Conservation (phyloP, 1,284 basidiomycete genomes). For the Hemileia vastatrix region DNA sequence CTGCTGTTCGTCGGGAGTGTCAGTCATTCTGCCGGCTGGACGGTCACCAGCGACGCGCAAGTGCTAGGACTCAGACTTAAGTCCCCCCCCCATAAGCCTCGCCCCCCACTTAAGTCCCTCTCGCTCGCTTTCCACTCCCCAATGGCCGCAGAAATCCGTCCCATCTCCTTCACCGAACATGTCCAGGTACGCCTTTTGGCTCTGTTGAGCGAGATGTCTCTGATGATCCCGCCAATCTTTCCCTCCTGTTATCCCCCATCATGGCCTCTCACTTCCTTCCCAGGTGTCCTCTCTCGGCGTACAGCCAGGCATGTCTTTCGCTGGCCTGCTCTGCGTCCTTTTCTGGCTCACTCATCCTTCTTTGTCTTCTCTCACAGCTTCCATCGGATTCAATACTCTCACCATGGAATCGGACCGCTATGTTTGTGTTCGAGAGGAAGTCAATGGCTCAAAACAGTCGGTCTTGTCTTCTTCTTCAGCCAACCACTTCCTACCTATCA, state of each 20-base stretch:
- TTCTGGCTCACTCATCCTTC: neutral
- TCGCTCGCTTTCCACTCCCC: too few relatives aligned
- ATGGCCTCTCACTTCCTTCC: constrained; percentile 10
- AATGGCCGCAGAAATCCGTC: constrained; percentile 20
- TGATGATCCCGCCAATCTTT: neutral
- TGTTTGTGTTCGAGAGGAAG: constrained; percentile 83
- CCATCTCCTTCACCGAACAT: constrained; percentile 47
- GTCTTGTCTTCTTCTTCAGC: neutral
- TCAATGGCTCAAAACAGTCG: constrained; percentile 74
- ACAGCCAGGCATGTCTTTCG: constrained; percentile 55
- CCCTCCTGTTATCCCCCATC: neutral
- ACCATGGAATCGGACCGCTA: constrained; percentile 96
- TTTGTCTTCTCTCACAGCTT: constrained; percentile 48
- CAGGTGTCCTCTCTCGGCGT: constrained; percentile 94
- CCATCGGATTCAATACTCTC: constrained; percentile 93
- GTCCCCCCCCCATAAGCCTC: too few relatives aligned
- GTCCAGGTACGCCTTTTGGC: constrained; percentile 42
- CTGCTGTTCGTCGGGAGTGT: too few relatives aligned
- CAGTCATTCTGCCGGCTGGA: too few relatives aligned
- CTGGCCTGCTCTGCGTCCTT: neutral
- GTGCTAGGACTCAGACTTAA: too few relatives aligned
- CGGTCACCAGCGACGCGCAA: too few relatives aligned
- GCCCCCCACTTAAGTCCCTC: too few relatives aligned
- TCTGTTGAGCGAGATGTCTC: neutral
- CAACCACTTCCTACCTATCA: neutral